phyloP scores from a whole-genome alignment of 2,329 filamentous ascomycete genomes.

The Colletotrichum brevisporum region DNA sequence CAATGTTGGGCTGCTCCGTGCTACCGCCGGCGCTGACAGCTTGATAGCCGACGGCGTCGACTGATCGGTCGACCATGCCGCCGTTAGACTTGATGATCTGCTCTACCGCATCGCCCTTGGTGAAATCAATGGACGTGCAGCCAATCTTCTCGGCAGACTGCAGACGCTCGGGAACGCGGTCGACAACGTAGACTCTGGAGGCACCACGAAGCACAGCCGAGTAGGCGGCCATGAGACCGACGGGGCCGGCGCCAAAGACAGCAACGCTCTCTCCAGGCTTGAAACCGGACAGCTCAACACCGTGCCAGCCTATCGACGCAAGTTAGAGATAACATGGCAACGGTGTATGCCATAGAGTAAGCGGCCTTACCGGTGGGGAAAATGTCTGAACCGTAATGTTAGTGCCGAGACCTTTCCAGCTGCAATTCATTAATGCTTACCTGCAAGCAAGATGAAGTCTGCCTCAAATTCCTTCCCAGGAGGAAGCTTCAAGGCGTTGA shows the following conservation, averaged over 20 bases:
- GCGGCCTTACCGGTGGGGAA: conserved; percentile 49
- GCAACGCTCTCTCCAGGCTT: conserved; percentile 73
- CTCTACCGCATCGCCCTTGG: conserved; percentile 70
- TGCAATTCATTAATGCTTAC: conserved; percentile 52
- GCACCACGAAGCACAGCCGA: conserved; percentile 73
- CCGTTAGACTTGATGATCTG: conserved; percentile 72
- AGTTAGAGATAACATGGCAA: background rate
- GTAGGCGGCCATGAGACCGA: conserved; percentile 77
- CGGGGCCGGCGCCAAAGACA: conserved; percentile 75
- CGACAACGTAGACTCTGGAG: conserved; percentile 73
- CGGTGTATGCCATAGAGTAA: background rate
- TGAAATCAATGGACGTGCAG: conserved; percentile 73
- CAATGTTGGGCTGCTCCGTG: conserved; percentile 73
- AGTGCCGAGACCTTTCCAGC: background rate
- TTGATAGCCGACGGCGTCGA: conserved; percentile 78
- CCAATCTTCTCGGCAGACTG: conserved; percentile 73
- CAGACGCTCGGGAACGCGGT: conserved; percentile 72
- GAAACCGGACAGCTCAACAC: conserved; percentile 70
- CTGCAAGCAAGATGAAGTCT: conserved; percentile 68
- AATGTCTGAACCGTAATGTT: conserved; percentile 48
- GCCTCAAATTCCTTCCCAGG: conserved; percentile 72
- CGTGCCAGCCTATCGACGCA: conserved; percentile 64
- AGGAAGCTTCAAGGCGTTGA: conserved; percentile 74
- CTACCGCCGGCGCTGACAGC: conserved; percentile 69
- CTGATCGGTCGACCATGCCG: conserved; percentile 70